Conservation (phyloP, 805 yeast genomes). For the Candida succiphila region DNA sequence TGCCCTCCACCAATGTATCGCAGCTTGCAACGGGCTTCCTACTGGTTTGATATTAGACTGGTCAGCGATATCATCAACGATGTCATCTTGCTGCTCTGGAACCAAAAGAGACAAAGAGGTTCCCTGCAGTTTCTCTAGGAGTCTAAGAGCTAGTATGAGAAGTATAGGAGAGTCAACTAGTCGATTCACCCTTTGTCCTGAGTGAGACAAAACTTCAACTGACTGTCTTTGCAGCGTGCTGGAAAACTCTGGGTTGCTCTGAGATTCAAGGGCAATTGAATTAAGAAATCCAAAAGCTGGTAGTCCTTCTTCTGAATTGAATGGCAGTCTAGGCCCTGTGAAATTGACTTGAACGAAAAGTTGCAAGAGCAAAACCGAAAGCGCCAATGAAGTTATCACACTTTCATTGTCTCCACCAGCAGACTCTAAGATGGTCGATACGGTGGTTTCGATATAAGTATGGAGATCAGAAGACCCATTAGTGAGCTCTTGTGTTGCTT, state of each 20-base stretch:
- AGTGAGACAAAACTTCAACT: conserved; percentile 10
- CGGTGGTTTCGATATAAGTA: conserved; percentile 1
- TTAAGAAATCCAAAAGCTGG: conserved; percentile 10
- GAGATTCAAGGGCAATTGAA: conserved; percentile 7
- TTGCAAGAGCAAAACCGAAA: conserved; percentile 57
- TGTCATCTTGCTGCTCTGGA: too few species aligned
- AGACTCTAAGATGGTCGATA: conserved; percentile 1
- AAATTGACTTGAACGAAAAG: conserved; percentile 65
- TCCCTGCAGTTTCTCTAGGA: conserved; percentile 31
- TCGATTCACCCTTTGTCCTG: conserved; percentile 64
- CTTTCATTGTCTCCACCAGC: conserved; percentile 1
- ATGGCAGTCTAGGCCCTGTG: conserved; percentile 66
- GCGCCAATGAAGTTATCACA: conserved; percentile 8
- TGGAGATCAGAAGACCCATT: background rate
- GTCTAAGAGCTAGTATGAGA: conserved; percentile 29
- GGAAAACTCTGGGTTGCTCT: conserved; percentile 12
- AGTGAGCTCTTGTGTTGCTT: conserved; percentile 2
- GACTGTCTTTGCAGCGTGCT: conserved; percentile 2
- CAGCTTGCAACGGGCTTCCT: conserved; percentile 26
- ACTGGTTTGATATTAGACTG: conserved; percentile 8
- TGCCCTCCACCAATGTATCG: conserved; percentile 67
- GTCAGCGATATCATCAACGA: conserved; percentile 11
- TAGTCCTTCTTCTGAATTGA: conserved; percentile 11
- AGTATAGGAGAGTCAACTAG: conserved; percentile 42
- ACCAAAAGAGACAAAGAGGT: conserved; percentile 16